phyloP scores from a whole-genome alignment of 805 yeast species.

The Pichia gijzeniarum region DNA sequence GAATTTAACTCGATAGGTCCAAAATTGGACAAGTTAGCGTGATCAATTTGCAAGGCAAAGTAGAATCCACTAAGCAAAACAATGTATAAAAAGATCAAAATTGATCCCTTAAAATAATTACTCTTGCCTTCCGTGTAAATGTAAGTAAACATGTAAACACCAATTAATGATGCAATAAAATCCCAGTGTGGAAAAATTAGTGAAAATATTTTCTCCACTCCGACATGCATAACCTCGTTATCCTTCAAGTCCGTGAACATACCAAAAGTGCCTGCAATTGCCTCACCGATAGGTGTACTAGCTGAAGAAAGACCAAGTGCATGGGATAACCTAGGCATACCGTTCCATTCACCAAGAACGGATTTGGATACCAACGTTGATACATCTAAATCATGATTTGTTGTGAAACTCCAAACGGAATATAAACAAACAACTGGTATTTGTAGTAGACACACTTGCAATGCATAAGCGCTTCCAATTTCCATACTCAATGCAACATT shows the following conservation, averaged over 20 bases:
- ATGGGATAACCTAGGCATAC: slow-evolving; percentile 11
- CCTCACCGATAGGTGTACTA: neutral
- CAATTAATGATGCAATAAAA: slow-evolving; percentile 71
- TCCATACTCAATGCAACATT: slow-evolving; percentile 96
- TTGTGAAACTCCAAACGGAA: slow-evolving; percentile 43
- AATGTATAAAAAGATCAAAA: slow-evolving; percentile 69
- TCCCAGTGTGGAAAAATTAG: slow-evolving; percentile 96
- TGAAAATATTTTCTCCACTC: slow-evolving; percentile 48
- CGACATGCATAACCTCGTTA: slow-evolving; percentile 3
- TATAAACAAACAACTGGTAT: slow-evolving; percentile 84
- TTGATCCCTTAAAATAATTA: slow-evolving; percentile 92
- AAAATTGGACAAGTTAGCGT: slow-evolving; percentile 10
- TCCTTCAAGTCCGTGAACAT: neutral
- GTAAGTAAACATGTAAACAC: slow-evolving; percentile 86
- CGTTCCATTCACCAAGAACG: slow-evolving; percentile 2
- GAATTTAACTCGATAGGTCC: neutral
- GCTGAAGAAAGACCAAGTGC: slow-evolving; percentile 5
- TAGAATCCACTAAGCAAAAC: slow-evolving; percentile 79
- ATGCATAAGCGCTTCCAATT: slow-evolving; percentile 94
- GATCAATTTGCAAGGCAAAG: slow-evolving; percentile 42
- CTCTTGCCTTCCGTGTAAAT: slow-evolving; percentile 95
- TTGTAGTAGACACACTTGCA: slow-evolving; percentile 90
- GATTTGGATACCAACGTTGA: slow-evolving; percentile 4
- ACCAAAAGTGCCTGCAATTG: slow-evolving; percentile 2
- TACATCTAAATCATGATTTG: neutral